Conservation (phyloP, 2,329 filamentous ascomycete genomes). For the Alternaria ventricosa region DNA sequence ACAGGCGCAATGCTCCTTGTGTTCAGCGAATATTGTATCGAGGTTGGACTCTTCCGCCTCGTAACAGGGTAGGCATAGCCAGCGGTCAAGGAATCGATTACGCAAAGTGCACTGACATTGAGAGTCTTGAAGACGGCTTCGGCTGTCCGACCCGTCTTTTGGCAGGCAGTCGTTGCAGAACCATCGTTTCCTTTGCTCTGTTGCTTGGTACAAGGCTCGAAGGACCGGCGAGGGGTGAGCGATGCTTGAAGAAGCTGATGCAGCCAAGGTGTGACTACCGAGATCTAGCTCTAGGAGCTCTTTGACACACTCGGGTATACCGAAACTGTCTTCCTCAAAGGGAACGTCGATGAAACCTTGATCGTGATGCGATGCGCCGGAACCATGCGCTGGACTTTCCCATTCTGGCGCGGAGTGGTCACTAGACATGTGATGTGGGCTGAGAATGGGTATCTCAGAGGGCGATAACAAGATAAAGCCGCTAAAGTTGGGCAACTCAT, state of each 20-base stretch:
- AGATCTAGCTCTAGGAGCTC: constrained; percentile 36
- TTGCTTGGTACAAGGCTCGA: constrained; percentile 28
- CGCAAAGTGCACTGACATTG: constrained; percentile 28
- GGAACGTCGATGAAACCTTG: constrained; percentile 42
- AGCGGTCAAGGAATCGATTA: constrained; percentile 25
- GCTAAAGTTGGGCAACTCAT: constrained; percentile 40
- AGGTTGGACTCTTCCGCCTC: constrained; percentile 17
- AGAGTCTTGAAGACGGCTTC: background rate
- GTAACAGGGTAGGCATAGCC: constrained; percentile 33
- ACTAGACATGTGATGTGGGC: constrained; percentile 30
- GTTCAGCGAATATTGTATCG: background rate
- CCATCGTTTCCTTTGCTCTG: constrained; percentile 27
- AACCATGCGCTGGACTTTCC: constrained; percentile 13
- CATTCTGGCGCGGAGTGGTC: constrained; percentile 5
- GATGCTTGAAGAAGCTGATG: constrained; percentile 27
- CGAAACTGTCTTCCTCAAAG: constrained; percentile 22
- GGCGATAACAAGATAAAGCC: constrained; percentile 38
- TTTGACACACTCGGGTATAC: constrained; percentile 31
- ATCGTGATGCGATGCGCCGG: constrained; percentile 34
- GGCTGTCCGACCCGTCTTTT: background rate
- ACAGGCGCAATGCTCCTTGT: constrained; percentile 13
- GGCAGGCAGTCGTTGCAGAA: constrained; percentile 14
- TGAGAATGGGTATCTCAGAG: constrained; percentile 38
- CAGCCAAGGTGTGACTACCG: constrained; percentile 21
- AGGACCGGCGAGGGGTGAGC: constrained; percentile 35